Conservation (phyloP, 352 stramenopile species). For the Globisporangium polare region DNA sequence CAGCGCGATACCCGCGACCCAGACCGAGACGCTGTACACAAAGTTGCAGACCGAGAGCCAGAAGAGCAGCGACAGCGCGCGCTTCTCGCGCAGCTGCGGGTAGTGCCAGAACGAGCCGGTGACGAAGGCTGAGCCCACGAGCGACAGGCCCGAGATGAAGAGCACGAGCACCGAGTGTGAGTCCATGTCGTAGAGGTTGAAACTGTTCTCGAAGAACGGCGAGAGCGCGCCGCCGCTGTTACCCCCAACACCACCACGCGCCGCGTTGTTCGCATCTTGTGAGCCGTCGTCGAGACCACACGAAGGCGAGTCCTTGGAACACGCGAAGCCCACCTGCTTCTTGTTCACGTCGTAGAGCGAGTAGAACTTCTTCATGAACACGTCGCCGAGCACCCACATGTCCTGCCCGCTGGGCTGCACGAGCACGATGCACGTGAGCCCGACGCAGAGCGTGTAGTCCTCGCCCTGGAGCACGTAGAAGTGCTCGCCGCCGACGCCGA, state of each 20-base stretch:
- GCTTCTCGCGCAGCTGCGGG: conserved; percentile 44
- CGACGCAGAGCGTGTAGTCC: conserved; percentile 81
- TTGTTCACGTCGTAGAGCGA: conserved; percentile 89
- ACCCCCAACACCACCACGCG: background rate
- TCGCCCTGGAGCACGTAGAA: conserved; percentile 64
- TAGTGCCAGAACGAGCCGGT: conserved; percentile 66
- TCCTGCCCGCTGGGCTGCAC: conserved; percentile 76
- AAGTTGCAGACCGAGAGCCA: conserved; percentile 59
- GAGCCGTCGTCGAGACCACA: conserved; percentile 36
- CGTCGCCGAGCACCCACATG: conserved; percentile 97
- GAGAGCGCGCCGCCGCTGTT: conserved; percentile 10
- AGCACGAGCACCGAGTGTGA: conserved; percentile 69
- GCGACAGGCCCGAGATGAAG: conserved; percentile 65
- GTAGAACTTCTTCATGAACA: conserved; percentile 96
- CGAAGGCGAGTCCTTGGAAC: conserved; percentile 32
- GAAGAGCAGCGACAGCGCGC: conserved; percentile 57
- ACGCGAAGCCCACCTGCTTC: conserved; percentile 85
- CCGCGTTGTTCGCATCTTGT: background rate
- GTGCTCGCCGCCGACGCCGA: conserved; percentile 55
- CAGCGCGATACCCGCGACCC: conserved; percentile 39
- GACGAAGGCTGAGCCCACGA: conserved; percentile 64
- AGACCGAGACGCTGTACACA: conserved; percentile 57
- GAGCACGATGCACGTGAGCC: conserved; percentile 68
- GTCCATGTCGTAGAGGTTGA: conserved; percentile 75
- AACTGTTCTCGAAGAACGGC: conserved; percentile 55